phyloP scores from a whole-genome alignment of 306 rosid species.

The Gynostemma pentaphyllum region DNA sequence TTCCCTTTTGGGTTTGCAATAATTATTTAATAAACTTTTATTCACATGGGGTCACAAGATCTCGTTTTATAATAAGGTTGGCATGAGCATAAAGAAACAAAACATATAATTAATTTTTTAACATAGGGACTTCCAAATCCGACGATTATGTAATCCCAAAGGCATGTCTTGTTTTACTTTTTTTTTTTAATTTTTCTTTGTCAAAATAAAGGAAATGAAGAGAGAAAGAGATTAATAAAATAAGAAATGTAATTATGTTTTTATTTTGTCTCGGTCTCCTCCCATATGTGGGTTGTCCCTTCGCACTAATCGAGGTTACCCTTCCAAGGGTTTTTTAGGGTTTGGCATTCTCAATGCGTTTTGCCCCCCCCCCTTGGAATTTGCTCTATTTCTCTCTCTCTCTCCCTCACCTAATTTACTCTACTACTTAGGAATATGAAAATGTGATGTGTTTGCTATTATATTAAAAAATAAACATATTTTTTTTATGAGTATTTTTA shows the following conservation, averaged over 20 bases:
- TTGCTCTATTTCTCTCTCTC: neutral
- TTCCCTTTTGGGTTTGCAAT: neutral
- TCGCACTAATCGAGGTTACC: neutral
- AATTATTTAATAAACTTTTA: neutral
- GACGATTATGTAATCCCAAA: conserved; percentile 37
- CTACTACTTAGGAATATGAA: no score
- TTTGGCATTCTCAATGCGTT: conserved; percentile 3
- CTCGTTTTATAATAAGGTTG: neutral
- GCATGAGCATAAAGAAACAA: neutral
- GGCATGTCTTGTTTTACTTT: conserved; percentile 54
- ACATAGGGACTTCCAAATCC: neutral
- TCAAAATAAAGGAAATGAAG: no score
- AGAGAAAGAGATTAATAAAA: no score
- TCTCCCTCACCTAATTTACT: neutral
- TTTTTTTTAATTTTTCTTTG: no score
- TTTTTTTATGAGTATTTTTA: no score
- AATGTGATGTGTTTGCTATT: no score
- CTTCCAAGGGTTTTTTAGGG: neutral
- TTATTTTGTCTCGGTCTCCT: neutral
- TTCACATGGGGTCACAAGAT: neutral
- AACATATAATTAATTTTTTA: neutral
- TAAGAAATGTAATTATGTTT: no score
- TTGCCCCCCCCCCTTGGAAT: neutral
- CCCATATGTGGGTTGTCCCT: no score
- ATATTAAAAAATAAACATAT: no score